phyloP scores from a whole-genome alignment of 73 alveolate species.

The Paraurostyla sp. region DNA sequence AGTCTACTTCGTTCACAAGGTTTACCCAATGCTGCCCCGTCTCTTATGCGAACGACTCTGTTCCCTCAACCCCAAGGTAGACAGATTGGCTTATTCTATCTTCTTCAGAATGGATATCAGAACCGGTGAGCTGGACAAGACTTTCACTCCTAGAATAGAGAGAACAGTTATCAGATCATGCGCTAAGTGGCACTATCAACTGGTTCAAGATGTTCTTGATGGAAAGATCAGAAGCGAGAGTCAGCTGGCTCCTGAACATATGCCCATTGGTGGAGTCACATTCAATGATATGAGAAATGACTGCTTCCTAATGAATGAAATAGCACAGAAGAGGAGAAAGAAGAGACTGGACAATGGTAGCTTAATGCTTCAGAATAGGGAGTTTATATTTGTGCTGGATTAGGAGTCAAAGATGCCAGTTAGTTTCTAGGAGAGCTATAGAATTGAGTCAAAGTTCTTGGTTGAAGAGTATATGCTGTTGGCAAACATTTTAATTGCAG shows the following conservation, averaged over 20 bases:
- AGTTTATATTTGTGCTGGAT: constrained; percentile 83
- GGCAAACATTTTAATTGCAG: constrained; percentile 93
- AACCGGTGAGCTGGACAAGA: constrained; percentile 74
- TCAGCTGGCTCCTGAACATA: constrained; percentile 75
- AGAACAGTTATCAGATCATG: constrained; percentile 87
- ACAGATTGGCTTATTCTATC: constrained; percentile 92
- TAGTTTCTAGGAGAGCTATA: constrained; percentile 71
- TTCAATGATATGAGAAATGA: constrained; percentile 88
- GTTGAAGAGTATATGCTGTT: constrained; percentile 97
- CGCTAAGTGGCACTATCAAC: constrained; percentile 91
- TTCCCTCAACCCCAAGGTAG: constrained; percentile 92
- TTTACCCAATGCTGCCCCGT: constrained; percentile 95
- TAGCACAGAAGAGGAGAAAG: constrained; percentile 88
- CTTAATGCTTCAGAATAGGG: constrained; percentile 86
- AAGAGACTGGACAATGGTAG: constrained; percentile 93
- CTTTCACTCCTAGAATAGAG: constrained; percentile 81
- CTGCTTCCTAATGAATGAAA: constrained; percentile 85
- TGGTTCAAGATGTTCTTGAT: constrained; percentile 89
- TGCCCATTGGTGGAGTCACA: constrained; percentile 72
- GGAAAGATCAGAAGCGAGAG: constrained; percentile 74
- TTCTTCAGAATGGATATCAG: constrained; percentile 84
- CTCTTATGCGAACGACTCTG: constrained; percentile 92
- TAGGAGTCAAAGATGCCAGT: constrained; percentile 80
- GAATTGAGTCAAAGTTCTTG: constrained; percentile 88
- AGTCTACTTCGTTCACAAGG: constrained; percentile 94